A percentile compares a stretch with the other conserved stretches of the same genome.
These are phyloP conservation scores for Lactuca saligna DNA, from an alignment of 129 eudicot genomes.

Conservation along the genomic window DNA sequence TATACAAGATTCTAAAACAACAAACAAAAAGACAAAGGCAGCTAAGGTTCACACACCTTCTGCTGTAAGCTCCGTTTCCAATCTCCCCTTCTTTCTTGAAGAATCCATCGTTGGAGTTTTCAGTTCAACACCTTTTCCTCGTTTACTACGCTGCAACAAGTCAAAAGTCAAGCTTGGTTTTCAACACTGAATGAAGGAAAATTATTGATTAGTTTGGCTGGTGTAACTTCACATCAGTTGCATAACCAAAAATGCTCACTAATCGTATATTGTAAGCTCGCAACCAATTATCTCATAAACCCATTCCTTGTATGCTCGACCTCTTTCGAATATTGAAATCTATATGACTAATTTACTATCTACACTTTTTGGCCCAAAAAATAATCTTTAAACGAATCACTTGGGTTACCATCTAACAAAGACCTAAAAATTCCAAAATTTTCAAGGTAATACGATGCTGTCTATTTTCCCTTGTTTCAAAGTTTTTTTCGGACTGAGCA, in stretches of 20 bases:
- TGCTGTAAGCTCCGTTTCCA: constrained; percentile 27
- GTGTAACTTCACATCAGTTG: no score
- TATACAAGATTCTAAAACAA: neutral
- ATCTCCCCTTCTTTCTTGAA: constrained; percentile 32
- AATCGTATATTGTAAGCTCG: no score
- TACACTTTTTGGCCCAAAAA: neutral
- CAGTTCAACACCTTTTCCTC: constrained; percentile 24
- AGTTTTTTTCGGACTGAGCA: neutral
- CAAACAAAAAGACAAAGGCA: neutral
- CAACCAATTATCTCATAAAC: no score
- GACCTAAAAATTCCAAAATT: neutral
- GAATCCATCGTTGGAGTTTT: constrained; percentile 11
- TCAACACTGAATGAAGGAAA: constrained; percentile 3
- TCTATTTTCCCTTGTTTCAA: neutral
- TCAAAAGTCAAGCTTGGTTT: constrained; percentile 5
- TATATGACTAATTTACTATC: no score
- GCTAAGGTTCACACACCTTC: constrained; percentile 37
- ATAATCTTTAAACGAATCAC: neutral
- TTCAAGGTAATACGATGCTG: neutral
- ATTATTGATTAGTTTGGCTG: no score
- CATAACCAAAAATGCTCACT: no score
- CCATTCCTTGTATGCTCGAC: neutral
- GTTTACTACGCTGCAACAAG: constrained; percentile 47
- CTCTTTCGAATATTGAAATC: neutral
- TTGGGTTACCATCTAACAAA: neutral